Percentiles rank a stretch among this genome's conserved stretches.
Conservation (phyloP, 2,329 filamentous ascomycete species). For the Chalaropsis ovoidea region DNA sequence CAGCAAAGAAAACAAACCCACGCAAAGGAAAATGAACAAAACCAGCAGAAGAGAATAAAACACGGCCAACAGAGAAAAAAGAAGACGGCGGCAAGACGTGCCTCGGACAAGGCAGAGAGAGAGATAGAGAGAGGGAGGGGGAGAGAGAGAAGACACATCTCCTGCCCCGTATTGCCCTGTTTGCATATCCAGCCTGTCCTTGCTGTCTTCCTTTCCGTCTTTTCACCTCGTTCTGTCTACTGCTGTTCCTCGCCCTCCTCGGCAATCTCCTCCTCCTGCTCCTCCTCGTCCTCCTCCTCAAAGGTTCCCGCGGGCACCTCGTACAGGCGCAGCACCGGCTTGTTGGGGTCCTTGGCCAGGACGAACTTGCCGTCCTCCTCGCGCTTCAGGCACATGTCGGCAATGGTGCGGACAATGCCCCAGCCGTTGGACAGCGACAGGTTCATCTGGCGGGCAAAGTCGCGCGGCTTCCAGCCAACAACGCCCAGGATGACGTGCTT, state of each 20-base stretch:
- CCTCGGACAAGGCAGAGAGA: not conserved
- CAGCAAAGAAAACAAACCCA: constrained; percentile 16
- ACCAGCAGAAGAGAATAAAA: constrained; percentile 6
- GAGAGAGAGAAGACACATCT: not conserved
- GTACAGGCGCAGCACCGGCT: constrained; percentile 86
- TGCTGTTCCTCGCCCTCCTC: constrained; percentile 36
- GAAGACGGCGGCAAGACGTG: too few species aligned
- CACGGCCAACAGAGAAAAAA: not conserved
- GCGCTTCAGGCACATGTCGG: constrained; percentile 76
- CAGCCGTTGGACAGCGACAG: constrained; percentile 92
- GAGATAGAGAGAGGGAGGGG: too few species aligned
- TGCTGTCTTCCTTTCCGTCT: not conserved
- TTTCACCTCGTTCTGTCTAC: constrained; percentile 6
- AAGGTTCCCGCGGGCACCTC: constrained; percentile 79
- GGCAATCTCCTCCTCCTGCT: constrained; percentile 44
- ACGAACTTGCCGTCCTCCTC: constrained; percentile 68
- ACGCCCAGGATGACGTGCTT: constrained; percentile 94
- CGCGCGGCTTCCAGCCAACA: constrained; percentile 92
- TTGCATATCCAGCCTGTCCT: not conserved
- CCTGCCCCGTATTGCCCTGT: not conserved
- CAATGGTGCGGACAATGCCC: constrained; percentile 97
- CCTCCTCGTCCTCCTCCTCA: constrained; percentile 61
- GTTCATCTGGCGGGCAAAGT: constrained; percentile 98
- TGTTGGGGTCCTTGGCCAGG: constrained; percentile 86
- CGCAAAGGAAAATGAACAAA: not conserved